Base-by-base conservation (phyloP, 1,284 basidiomycete genomes). In the Fomes fomentarius region DNA sequence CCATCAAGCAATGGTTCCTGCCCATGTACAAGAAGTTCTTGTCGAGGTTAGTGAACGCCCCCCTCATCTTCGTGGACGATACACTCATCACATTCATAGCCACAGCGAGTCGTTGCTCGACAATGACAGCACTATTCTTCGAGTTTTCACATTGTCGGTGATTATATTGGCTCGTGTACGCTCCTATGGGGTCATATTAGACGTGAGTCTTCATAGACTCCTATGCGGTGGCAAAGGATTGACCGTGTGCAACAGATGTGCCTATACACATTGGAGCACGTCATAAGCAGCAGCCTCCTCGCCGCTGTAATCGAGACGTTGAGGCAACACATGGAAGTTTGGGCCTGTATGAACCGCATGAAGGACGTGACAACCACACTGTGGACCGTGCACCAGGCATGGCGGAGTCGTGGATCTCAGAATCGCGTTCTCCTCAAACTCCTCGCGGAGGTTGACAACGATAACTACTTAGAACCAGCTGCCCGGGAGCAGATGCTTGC, bases 281-380 rank as follows among this genome's bases (percentile, higher is more conserved):
- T 80, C 1, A 72, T 71, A 3, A 76, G 79, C 24, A 68, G 72
- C 0, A 80, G 87, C 24, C 71, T 84, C 2, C 72, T 91, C 25
- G 75, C 76, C 4, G 79, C 81, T 0, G 77, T 89, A 3, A 77
- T 91, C 19, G 83, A 87, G 57, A 84, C 83, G 2, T 74, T 92
- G 8, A 79, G 82, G 55, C 81, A 86, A 14, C 85, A 87, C 59
- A 76, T 81, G 17, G 79, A 81, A 17, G 83, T 91, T 25, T 93
- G 89, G 90, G 80, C 80, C 14, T 89, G 87, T 59, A 89, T 92
- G 84, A 78, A 87, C 62, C 76, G 73, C n/a, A 79, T 82, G 55
- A 70, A 73, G 28, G 70, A 63, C 0, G 83, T 92, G 40, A 76
- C 83, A 2, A 68, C 72, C 9, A 78, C 84, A 0, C 76, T 93